Evolutionary conservation across 306 rosid species (phyloP).

Genomic region (Carpinus viminea): DNA sequence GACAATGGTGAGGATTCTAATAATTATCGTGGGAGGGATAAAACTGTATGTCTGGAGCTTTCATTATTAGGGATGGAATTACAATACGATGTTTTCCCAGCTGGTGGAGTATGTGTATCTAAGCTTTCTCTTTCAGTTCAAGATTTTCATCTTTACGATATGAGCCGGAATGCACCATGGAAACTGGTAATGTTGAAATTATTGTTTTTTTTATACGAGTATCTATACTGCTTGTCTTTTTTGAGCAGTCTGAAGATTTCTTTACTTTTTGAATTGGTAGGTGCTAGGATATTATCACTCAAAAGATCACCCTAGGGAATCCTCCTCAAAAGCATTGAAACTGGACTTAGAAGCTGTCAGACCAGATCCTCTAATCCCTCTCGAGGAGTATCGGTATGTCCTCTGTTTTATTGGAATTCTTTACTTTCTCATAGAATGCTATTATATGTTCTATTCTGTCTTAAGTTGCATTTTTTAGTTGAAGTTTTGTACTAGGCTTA

Average conservation of each 20-base stretch:
- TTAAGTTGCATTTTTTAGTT: not conserved
- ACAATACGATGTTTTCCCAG: conserved; percentile 74
- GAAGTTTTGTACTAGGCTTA: not conserved
- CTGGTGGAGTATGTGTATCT: conserved; percentile 70
- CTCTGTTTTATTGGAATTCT: conserved; percentile 1
- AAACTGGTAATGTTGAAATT: conserved; percentile 58
- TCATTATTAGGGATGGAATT: conserved; percentile 64
- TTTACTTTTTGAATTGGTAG: conserved; percentile 47
- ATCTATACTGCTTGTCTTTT: conserved; percentile 24
- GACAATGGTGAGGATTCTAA: conserved; percentile 41
- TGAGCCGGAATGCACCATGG: conserved; percentile 90
- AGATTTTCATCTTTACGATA: conserved; percentile 76
- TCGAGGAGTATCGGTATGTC: conserved; percentile 89
- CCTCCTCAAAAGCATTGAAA: conserved; percentile 82
- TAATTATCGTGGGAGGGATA: conserved; percentile 52
- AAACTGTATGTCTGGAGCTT: conserved; percentile 60
- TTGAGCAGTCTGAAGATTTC: conserved; percentile 28
- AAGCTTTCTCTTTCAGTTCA: conserved; percentile 73
- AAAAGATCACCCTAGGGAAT: conserved; percentile 82
- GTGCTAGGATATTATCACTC: conserved; percentile 82
- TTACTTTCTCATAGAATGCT: not conserved
- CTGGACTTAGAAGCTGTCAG: conserved; percentile 93
- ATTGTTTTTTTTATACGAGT: conserved; percentile 12
- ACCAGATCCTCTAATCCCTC: conserved; percentile 93
- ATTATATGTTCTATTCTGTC: not conserved